Evolutionary conservation across 164 flowering plant species (phyloP).

Genomic region (Brasenia schreberi): DNA sequence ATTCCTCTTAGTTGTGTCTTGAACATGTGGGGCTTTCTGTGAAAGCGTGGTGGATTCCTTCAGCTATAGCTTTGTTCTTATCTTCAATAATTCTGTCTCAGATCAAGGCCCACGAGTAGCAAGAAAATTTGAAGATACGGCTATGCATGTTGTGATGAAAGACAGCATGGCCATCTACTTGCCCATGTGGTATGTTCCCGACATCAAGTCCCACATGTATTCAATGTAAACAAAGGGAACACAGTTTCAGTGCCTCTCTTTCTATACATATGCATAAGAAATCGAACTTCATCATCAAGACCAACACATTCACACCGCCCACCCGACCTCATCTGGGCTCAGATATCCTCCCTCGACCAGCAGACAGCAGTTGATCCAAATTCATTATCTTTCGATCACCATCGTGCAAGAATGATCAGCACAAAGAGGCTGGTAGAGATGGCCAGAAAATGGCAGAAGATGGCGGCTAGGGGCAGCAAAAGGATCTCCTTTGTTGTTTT

Average conservation of each 20-base stretch:
- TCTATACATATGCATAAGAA: neutral
- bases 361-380: neutral
- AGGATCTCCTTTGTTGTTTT: neutral
- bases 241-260: neutral
- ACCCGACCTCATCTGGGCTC: too few species aligned
- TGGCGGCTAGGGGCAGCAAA: neutral
- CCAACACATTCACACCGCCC: too few species aligned
- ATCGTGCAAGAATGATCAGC: neutral
- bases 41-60: too few species aligned
- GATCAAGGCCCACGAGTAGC: too few species aligned
- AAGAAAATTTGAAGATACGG: neutral
- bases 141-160: neutral
- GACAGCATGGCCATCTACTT: neutral
- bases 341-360: neutral
- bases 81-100: too few species aligned
- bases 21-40: too few species aligned
- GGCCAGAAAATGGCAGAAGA: slow-evolving; percentile 8
- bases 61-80: too few species aligned
- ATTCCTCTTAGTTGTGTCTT: too few species aligned
- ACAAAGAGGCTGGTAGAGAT: slow-evolving; percentile 4
- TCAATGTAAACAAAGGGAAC: neutral
- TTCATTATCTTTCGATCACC: too few species aligned
- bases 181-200: neutral
- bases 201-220: neutral
- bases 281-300: neutral